phyloP scores from a whole-genome alignment of 225 moss, liverwort and hornwort genomes.

The Polytrichum commune region DNA sequence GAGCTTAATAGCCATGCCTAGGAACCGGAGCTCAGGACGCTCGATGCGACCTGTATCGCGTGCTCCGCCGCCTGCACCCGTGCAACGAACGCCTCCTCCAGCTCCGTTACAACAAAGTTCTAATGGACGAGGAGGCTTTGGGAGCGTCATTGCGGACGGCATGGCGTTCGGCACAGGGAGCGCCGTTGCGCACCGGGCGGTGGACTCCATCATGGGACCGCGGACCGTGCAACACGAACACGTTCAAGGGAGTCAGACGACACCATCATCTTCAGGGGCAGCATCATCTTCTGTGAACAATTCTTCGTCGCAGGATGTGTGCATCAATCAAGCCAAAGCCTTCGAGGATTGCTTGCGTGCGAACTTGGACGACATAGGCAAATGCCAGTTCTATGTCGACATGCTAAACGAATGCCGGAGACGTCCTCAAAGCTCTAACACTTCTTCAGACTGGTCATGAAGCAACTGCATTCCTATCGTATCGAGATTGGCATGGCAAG shows the following conservation, averaged over 20 bases:
- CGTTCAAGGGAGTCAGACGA: slow-evolving; percentile 21
- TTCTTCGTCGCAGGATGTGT: slow-evolving; percentile 15
- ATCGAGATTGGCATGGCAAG: too few relatives aligned
- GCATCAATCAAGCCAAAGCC: slow-evolving; percentile 28
- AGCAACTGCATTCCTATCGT: background rate
- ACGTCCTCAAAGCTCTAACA: background rate
- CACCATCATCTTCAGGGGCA: background rate
- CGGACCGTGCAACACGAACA: slow-evolving; percentile 42
- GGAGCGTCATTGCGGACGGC: slow-evolving; percentile 42
- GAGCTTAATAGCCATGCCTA: background rate
- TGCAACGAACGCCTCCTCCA: slow-evolving; percentile 15
- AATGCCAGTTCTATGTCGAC: slow-evolving; percentile 53
- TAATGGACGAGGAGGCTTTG: slow-evolving; percentile 31
- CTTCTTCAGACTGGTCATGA: slow-evolving; percentile 5
- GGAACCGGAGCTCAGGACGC: slow-evolving; percentile 15
- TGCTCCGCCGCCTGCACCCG: slow-evolving; percentile 26
- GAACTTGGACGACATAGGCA: slow-evolving; percentile 38
- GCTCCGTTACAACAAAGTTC: slow-evolving; percentile 21
- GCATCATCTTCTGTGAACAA: background rate
- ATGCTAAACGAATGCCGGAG: slow-evolving; percentile 32
- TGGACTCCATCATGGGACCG: slow-evolving; percentile 41
- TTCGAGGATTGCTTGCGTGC: slow-evolving; percentile 51
- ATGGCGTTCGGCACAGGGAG: slow-evolving; percentile 52
- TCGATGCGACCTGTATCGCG: slow-evolving; percentile 26
- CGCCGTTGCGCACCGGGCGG: slow-evolving; percentile 50